Evolutionary conservation across 805 yeast species (phyloP).

Genomic region (Candida golubevii): DNA sequence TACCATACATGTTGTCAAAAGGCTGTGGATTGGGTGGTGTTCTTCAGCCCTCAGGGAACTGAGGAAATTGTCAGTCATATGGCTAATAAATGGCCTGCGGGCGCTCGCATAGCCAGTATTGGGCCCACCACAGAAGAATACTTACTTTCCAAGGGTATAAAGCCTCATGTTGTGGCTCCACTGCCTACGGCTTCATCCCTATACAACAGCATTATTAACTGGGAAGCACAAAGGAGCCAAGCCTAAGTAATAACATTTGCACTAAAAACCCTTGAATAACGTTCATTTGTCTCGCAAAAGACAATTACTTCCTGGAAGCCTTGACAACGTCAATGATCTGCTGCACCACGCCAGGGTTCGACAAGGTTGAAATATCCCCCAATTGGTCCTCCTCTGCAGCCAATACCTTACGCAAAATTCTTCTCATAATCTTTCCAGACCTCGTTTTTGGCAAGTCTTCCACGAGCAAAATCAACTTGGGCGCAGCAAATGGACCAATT

Average conservation of each 20-base stretch:
- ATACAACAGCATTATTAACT: constrained; percentile 30
- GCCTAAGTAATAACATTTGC: not conserved
- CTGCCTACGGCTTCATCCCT: constrained; percentile 70
- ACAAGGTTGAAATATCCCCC: constrained; percentile 87
- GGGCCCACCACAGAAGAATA: constrained; percentile 88
- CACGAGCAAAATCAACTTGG: constrained; percentile 78
- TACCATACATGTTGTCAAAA: constrained; percentile 20
- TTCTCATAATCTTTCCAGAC: constrained; percentile 98
- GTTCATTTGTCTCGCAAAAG: not conserved
- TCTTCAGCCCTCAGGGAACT: constrained; percentile 91
- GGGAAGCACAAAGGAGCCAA: constrained; percentile 2
- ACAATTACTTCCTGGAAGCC: constrained; percentile 17
- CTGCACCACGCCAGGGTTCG: constrained; percentile 81
- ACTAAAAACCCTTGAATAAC: not conserved
- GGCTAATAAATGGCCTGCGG: constrained; percentile 5
- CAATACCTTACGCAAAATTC: constrained; percentile 89
- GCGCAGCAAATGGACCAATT: constrained; percentile 95
- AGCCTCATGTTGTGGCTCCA: constrained; percentile 59
- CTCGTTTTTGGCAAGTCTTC: constrained; percentile 96
- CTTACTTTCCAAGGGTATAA: constrained; percentile 47
- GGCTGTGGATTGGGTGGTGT: constrained; percentile 59
- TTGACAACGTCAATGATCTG: constrained; percentile 69
- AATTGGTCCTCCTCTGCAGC: constrained; percentile 89
- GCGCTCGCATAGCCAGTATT: constrained; percentile 64
- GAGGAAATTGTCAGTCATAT: constrained; percentile 50